Evolutionary conservation across 23 red algal genomes (phyloP).

Genomic region (Gracilaria gracilis): DNA sequence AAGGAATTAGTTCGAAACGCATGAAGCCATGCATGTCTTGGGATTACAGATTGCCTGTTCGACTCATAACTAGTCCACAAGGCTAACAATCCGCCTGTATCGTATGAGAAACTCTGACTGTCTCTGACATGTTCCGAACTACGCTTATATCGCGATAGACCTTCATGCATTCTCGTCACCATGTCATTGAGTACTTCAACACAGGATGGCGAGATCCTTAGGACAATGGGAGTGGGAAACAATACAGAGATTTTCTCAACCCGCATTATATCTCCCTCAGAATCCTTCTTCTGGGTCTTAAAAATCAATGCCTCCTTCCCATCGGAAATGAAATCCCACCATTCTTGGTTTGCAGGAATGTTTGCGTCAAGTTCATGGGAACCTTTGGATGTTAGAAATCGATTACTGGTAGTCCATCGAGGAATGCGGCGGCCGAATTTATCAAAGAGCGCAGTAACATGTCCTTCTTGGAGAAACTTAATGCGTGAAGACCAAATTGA

Average conservation of each 20-base stretch:
- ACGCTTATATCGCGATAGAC: conserved; percentile 1
- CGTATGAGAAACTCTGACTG: background rate
- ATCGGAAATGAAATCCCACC: conserved; percentile 29
- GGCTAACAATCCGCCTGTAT: conserved; percentile 5
- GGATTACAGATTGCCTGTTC: background rate
- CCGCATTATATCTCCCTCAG: background rate
- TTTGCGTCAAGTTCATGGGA: background rate
- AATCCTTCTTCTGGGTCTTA: background rate
- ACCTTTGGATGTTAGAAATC: background rate
- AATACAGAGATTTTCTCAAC: conserved; percentile 40
- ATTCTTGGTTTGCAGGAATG: conserved; percentile 1
- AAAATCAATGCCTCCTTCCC: conserved; percentile 19
- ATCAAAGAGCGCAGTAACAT: conserved; percentile 28
- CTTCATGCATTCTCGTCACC: conserved; percentile 37
- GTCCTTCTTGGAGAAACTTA: conserved; percentile 26
- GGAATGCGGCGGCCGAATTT: background rate
- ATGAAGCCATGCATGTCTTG: background rate
- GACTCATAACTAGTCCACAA: conserved; percentile 23
- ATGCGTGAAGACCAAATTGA: conserved; percentile 43
- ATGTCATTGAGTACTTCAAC: conserved; percentile 59
- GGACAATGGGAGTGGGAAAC: background rate
- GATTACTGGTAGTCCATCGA: background rate
- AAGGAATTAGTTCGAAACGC: background rate
- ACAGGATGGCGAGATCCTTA: conserved; percentile 38
- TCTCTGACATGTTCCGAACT: background rate